Base-by-base conservation (phyloP, 768 basidiomycete genomes). In the Coprinopsis marcescibilis region DNA sequence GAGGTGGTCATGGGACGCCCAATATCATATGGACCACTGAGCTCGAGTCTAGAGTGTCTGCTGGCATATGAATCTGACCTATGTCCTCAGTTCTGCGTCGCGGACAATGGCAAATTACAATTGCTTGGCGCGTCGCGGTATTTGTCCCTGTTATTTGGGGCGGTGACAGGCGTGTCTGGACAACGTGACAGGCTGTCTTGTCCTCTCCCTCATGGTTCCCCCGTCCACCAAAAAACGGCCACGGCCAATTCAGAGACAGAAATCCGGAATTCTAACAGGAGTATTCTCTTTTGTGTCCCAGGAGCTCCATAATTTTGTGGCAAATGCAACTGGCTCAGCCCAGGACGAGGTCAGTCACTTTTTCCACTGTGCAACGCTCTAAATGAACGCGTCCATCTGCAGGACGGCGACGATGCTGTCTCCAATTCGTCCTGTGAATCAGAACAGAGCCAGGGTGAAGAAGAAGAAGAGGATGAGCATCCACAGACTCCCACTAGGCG, bases 251-350 rank as follows among this genome's bases (percentile, higher is more conserved):
- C 30, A 34, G 15, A 24, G 27, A 12, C 49, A 45, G 37, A 41
- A 40, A 50, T 48, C 56, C 19, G 54, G 58, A 46, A 51, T 60
- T 36, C 49, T 64, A 27, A 49, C 55, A 12, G 79, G 78, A 52
- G 81, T 89, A 3, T 71, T 88, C 52, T 73, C 66, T 60, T 86
- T 81, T 59, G 76, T 90, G 3, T 78, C 85, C 10, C 71, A 78
- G 41, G 87, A 90, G 60, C 57, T 89, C 29, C 79, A 79, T 37
- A 79, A 80, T 10, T 89, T 90, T 60, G 72, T 89, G 20, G 64
- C 74, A 15, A 82, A 69, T 55, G 87, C 87, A 39, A 78, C 81
- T 7, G 81, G 80, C 14, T 11, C 40, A 15, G 20, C 19, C 13
- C 14, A 49, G 5, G 1, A 33, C 5, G 32, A 49, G 48, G 48